Evolutionary conservation across 169 alveolate genomes (phyloP).

Genomic region (Sarcocystis neurona): DNA sequence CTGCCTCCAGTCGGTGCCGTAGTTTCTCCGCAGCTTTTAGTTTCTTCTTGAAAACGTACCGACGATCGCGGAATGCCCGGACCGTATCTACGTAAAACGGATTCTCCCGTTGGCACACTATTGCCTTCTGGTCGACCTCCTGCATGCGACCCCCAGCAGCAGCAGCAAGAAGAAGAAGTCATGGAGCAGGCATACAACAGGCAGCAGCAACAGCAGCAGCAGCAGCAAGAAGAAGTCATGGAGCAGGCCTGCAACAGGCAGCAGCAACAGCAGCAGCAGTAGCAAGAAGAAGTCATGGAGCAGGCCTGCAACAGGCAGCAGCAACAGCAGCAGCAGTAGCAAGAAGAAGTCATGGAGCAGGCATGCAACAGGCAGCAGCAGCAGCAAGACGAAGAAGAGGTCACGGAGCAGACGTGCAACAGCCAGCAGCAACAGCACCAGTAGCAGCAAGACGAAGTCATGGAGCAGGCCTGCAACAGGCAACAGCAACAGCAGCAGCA

Average conservation of each 20-base stretch:
- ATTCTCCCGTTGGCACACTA: slow-evolving; percentile 97
- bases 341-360: neutral
- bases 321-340: too few relatives aligned
- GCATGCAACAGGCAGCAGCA: neutral
- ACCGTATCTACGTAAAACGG: slow-evolving; percentile 91
- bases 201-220: too few relatives aligned
- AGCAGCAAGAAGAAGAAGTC: neutral
- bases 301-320: too few relatives aligned
- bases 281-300: too few relatives aligned
- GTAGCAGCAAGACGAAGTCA: neutral
- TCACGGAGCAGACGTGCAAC: neutral
- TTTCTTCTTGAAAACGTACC: slow-evolving; percentile 93
- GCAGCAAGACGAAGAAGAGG: neutral
- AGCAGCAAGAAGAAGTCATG: too few relatives aligned
- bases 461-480: neutral
- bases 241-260: too few relatives aligned
- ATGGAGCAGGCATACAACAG: too few relatives aligned
- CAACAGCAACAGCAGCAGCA: too few relatives aligned
- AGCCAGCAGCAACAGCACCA: neutral
- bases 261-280: too few relatives aligned
- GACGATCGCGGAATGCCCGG: slow-evolving; percentile 92
- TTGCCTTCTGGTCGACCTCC: slow-evolving; percentile 31
- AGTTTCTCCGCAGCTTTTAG: slow-evolving; percentile 75
- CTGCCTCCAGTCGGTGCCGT: neutral
- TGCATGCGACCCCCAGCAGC: slow-evolving; percentile 1